These are phyloP conservation scores for Podila minutissima DNA, from an alignment of 192 early-diverging fungal species.

Conservation along the genomic window DNA sequence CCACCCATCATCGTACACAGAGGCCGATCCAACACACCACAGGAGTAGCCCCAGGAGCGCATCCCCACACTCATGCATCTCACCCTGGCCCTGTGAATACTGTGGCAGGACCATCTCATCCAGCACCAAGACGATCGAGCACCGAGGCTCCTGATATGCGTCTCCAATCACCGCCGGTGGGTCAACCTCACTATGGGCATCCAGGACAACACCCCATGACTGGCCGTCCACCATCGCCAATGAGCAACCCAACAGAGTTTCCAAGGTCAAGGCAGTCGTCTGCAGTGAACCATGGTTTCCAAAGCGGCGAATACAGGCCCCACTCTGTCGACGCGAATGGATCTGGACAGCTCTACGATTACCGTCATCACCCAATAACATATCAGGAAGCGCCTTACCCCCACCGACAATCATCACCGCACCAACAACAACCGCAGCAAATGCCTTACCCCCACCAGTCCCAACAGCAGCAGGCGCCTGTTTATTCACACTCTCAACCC, in stretches of 20 bases:
- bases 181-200: slow-evolving; percentile 14
- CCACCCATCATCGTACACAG: neutral
- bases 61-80: neutral
- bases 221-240: slow-evolving; percentile 16
- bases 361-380: slow-evolving; percentile 15
- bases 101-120: slow-evolving; percentile 7
- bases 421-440: slow-evolving; percentile 23
- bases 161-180: slow-evolving; percentile 30
- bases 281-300: slow-evolving; percentile 11
- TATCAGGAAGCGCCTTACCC: slow-evolving; percentile 8
- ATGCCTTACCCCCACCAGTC: slow-evolving; percentile 14
- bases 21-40: neutral
- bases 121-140: slow-evolving; percentile 16
- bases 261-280: slow-evolving; percentile 30
- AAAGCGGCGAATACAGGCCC: slow-evolving; percentile 26
- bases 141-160: slow-evolving; percentile 27
- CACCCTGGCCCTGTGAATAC: neutral
- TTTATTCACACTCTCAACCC: slow-evolving; percentile 13
- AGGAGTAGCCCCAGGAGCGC: neutral
- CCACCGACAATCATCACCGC: neutral
- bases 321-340: slow-evolving; percentile 14
- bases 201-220: neutral
- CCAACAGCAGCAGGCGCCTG: slow-evolving; percentile 18
- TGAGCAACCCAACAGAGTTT: slow-evolving; percentile 18
- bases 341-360: slow-evolving; percentile 16